Conservation (phyloP, 176 grass and related monocot genomes). For the Rhipidocladum racemiflorum region DNA sequence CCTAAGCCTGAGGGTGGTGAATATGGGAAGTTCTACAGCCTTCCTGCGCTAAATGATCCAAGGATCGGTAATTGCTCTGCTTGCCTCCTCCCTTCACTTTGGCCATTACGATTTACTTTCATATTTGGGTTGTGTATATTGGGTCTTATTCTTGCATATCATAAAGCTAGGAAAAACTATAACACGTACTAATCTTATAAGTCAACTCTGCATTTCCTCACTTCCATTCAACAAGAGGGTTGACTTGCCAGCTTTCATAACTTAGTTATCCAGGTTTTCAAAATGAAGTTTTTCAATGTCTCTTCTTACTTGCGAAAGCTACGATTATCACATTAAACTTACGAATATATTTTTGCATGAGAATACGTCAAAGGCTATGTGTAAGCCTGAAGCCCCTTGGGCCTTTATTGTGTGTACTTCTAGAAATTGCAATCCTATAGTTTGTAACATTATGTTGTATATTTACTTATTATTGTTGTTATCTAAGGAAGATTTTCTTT, state of each 20-base stretch:
- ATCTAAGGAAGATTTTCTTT: neutral
- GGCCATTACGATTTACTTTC: neutral
- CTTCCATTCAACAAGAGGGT: neutral
- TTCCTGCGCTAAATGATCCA: conserved; percentile 70
- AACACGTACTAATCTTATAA: neutral
- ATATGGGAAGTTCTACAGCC: conserved; percentile 77
- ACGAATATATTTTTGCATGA: no score
- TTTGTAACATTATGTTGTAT: neutral
- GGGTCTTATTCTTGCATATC: neutral
- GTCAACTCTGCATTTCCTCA: neutral
- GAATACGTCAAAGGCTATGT: neutral
- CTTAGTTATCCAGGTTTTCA: neutral
- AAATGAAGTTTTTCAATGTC: neutral
- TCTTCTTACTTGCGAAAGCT: neutral
- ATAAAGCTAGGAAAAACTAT: neutral
- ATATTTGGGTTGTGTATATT: neutral
- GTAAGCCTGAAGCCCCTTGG: neutral
- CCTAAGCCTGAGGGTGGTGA: conserved; percentile 65
- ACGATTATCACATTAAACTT: neutral
- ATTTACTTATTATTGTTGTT: neutral
- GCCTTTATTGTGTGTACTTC: neutral
- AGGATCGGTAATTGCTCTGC: conserved; percentile 54
- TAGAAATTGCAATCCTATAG: neutral
- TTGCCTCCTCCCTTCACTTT: neutral
- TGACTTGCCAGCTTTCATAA: neutral